Base-by-base conservation (phyloP, 805 yeast genomes). In the Hanseniaspora lindneri region DNA sequence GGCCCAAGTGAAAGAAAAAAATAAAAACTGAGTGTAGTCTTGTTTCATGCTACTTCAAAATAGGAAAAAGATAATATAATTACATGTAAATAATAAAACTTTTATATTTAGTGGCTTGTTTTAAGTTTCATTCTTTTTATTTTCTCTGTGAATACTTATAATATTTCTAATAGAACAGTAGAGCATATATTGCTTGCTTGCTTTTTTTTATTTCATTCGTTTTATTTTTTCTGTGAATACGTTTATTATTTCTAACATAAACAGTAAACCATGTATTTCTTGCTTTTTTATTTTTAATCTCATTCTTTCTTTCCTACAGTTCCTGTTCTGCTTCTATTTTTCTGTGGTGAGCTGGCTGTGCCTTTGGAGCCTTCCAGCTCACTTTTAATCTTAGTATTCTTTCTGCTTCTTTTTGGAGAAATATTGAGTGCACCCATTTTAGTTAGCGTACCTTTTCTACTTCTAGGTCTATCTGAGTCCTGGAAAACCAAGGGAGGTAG, bases 391-490 rank as follows among this genome's bases (percentile, higher is more conserved):
- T 16, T 8, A n/a, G 41, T 37, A 25, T 37, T 37, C 9, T 37
- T 37, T n/a, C 41, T 37, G 21, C 32, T 37, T 24, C 29, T 23
- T 16, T 13, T 24, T 24, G 41, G 41, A 6, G 41, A 24, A 6
- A 7, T 4, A 14, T 3, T 35, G 11, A 36, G 20, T 6, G 29
- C 10, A 3, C 27, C 39, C 7, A 34, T 21, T 6, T 32, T 39
- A 3, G 43, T 46, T 27, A 46, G 25, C 13, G 49, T 46, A 13
- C 41, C 43, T 19, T 23, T 46, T 46, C 49, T 46, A 19, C 49
- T 46, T 46, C 49, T 46, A 16, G 49, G 49, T 16, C 39, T 46
- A 21, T 16, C 20, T 11, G 17, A 4, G 5, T 39, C 43, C 14
- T 30, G 35, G 33, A 39, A 46, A 29, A 11, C 20, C 9, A 46